phyloP scores from a whole-genome alignment of 2,329 filamentous ascomycete genomes.

The Colletotrichum sp. region DNA sequence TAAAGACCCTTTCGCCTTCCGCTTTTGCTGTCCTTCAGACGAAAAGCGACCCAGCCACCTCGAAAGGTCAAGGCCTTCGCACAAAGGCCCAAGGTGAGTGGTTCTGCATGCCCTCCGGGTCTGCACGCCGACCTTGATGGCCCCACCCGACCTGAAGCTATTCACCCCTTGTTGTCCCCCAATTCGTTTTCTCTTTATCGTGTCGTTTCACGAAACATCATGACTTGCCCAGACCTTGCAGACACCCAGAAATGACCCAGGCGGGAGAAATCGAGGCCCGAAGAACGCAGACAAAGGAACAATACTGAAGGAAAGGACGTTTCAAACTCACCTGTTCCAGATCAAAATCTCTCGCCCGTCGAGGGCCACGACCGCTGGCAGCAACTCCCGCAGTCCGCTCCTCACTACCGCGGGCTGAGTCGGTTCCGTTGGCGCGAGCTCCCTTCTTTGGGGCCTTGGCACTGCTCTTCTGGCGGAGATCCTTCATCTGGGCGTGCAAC shows the following conservation, averaged over 20 bases:
- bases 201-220: not conserved
- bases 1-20: not conserved
- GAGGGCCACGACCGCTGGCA: constrained; percentile 69
- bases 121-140: not conserved
- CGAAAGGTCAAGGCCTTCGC: not conserved
- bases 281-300: constrained; percentile 17
- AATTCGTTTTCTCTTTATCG: not conserved
- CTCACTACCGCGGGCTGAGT: constrained; percentile 77
- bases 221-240: not conserved
- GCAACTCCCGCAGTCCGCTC: constrained; percentile 70
- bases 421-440: constrained; percentile 52
- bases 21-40: not conserved
- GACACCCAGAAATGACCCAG: not conserved
- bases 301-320: constrained; percentile 23
- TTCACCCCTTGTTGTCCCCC: not conserved
- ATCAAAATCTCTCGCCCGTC: constrained; percentile 80
- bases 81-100: not conserved
- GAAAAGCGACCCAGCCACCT: not conserved
- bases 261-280: not conserved
- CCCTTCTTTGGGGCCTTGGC: constrained; percentile 61
- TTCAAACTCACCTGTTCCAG: constrained; percentile 74
- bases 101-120: not conserved
- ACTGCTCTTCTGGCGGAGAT: constrained; percentile 54
- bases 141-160: not conserved
- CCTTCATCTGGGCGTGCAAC: constrained; percentile 72